Evolutionary conservation across 352 stramenopile genomes (phyloP).

Genomic region (Globisporangium takayamanum): DNA sequence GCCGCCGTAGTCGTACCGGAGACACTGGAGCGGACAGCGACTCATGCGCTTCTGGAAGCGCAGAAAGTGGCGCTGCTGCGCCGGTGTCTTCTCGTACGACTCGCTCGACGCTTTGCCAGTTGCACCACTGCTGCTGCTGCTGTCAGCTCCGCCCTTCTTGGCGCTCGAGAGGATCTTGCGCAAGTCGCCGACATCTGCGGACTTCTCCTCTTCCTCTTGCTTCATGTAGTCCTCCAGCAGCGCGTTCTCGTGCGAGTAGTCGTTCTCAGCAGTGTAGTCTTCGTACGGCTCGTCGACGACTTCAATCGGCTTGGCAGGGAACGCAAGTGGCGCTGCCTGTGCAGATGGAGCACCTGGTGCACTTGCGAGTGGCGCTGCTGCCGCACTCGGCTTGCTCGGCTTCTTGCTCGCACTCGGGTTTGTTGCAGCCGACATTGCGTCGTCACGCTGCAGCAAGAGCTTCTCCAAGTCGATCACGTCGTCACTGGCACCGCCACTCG

Average conservation of each 20-base stretch:
- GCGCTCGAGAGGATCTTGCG: slow-evolving; percentile 45
- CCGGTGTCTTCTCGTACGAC: slow-evolving; percentile 78
- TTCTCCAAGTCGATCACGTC: slow-evolving; percentile 50
- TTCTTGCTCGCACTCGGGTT: slow-evolving; percentile 12
- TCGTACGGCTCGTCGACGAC: slow-evolving; percentile 77
- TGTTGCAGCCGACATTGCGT: slow-evolving; percentile 38
- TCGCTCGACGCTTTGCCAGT: slow-evolving; percentile 31
- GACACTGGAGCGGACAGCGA: slow-evolving; percentile 65
- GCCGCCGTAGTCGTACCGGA: slow-evolving; percentile 84
- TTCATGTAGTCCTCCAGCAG: slow-evolving; percentile 77
- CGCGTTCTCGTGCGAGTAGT: slow-evolving; percentile 67
- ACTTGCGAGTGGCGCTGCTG: neutral
- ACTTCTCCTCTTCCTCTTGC: slow-evolving; percentile 76
- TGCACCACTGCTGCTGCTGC: slow-evolving; percentile 4
- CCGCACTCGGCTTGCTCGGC: neutral
- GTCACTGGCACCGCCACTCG: slow-evolving; percentile 8
- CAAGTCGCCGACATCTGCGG: slow-evolving; percentile 48
- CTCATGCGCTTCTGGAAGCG: slow-evolving; percentile 85
- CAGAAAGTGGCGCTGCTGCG: slow-evolving; percentile 66
- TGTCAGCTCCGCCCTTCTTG: slow-evolving; percentile 32
- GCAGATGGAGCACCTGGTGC: neutral
- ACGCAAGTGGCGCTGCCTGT: slow-evolving; percentile 20
- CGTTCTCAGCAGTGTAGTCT: slow-evolving; percentile 49
- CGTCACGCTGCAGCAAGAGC: slow-evolving; percentile 61
- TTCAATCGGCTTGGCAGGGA: slow-evolving; percentile 57